Evolutionary conservation across 495 filamentous ascomycete species (phyloP), one percentile per base, ranked within the genome.

Genomic region (Aspergillus leporis): DNA sequence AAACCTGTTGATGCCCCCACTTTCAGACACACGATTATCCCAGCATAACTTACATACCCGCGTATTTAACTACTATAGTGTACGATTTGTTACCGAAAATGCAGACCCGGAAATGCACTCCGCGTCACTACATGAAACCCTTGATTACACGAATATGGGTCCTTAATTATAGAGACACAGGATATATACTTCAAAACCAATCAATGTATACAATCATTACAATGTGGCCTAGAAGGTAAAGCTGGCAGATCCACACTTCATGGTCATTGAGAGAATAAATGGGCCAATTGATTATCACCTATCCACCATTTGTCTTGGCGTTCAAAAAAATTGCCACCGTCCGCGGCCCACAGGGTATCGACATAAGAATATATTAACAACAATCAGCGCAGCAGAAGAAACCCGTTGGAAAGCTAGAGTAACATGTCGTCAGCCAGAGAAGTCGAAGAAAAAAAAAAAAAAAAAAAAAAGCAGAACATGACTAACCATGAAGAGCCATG

Each of bases 301-400:
- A 36, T 12, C 34, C 8, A 36, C 34, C 34, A 36, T 12, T n/a
- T 2, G 13, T 36, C 34, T 36, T 36, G 34, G 34, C 34, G 10
- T 12, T 28, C 34, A 12, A 36, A 10, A n/a, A 36, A 1, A 36
- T 36, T 8, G 34, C 34, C 34, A 36, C 34, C 34, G 34, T 14
- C 8, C 2, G 13, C 7, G n/a, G 14, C 7, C 8, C 2, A 9
- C 8, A 45, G 43, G 43, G 43, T 47, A 47, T 47, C 43, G 16
- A 47, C 2, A 2, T 2, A 7, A 19, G 12, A 3, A 47, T 47
- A 22, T 21, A 10, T 47, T 23, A 50, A 50, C 47, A 53, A 31
- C 51, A 53, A 25, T 53, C 51, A 34, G 43, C 43, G 7, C 51
- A 53, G 51, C 51, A 53, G 32, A 53, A 53, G 32, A 19, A 40